Evolutionary conservation across 768 basidiomycete species (phyloP), one percentile per base, ranked within the genome.

Genomic region (Tylopilus cervinicoccineus): DNA sequence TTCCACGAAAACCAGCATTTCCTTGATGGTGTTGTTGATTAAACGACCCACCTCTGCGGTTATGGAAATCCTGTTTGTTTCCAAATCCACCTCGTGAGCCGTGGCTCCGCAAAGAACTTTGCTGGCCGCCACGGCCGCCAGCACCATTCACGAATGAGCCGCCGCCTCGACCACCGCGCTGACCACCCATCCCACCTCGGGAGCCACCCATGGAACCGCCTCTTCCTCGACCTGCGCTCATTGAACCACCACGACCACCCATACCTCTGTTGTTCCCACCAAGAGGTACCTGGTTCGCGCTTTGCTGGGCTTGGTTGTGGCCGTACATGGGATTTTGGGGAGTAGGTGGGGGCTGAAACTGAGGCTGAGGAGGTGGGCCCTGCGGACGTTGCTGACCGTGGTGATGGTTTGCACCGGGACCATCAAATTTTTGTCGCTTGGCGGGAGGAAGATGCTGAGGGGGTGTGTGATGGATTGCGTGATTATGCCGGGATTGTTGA

Each of bases 391-490:
- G 65, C 52, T 75, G 78, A 22, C 54, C 60, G 19, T 68, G 67
- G 19, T 65, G 58, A 31, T 67, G 67, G 56, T 70, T 73, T 47
- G 76, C 76, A 52, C 71, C 78, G 2, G 88, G 87, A 5, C 83
- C 84, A 63, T 95, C 93, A 61, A 93, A 93, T 36, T 92, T 80
- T 57, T 85, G 91, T 45, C 93, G 76, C 66, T 96, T 96, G 2
- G 92, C 92, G 3, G 93, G 93, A 9, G 93, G 93, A n/a, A 84
- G 73, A 60, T 90, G 86, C 57, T 88, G 87, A 29, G 85, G 84
- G 10, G 85, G 79, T 0, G 80, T 71, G 54, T 89, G 86, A 54
- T 84, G 76, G 20, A 72, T 45, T 46, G 64, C 69, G 42, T 77
- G 78, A 27, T 74, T 78, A 40, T 70, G 76, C 54, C 69, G 76